Evolutionary conservation across 1,284 basidiomycete species (phyloP).

Genomic region (Leccinum pallidistipes): DNA sequence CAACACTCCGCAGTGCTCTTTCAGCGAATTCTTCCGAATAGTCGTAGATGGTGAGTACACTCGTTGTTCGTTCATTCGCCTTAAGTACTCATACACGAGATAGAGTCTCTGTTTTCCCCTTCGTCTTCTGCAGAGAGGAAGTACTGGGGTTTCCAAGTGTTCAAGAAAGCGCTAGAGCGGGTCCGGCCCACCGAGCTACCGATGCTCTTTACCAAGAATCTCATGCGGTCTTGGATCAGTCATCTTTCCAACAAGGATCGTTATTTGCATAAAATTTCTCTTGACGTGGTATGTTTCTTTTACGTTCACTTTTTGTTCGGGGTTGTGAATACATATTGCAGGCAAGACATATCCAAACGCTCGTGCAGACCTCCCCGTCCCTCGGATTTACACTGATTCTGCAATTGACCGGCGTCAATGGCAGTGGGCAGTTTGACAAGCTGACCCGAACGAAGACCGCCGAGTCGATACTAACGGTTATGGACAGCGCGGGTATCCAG

Average conservation of each 20-base stretch:
- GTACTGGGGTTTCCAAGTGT: conserved; percentile 94
- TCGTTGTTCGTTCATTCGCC: background rate
- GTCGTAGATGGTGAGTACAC: conserved; percentile 79
- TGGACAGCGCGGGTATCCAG: conserved; percentile 76
- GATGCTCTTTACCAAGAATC: conserved; percentile 91
- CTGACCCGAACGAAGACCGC: conserved; percentile 94
- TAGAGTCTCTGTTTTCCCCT: conserved; percentile 86
- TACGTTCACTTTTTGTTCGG: background rate
- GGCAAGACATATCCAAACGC: conserved; percentile 74
- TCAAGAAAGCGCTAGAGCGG: conserved; percentile 77
- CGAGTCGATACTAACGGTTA: conserved; percentile 78
- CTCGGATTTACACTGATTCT: conserved; percentile 85
- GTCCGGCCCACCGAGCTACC: conserved; percentile 70
- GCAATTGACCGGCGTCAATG: conserved; percentile 85
- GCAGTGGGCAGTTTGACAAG: conserved; percentile 87
- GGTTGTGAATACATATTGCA: conserved; percentile 30
- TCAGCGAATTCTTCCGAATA: conserved; percentile 88
- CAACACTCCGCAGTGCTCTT: conserved; percentile 56
- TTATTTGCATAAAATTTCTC: conserved; percentile 86
- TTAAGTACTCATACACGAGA: conserved; percentile 8
- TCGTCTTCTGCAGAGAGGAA: conserved; percentile 88
- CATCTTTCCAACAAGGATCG: conserved; percentile 88
- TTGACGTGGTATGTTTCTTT: conserved; percentile 61
- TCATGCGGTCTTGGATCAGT: conserved; percentile 97
- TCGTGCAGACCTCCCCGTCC: conserved; percentile 76